Conservation (phyloP, 495 filamentous ascomycete species). For the Echria macrotheca region DNA sequence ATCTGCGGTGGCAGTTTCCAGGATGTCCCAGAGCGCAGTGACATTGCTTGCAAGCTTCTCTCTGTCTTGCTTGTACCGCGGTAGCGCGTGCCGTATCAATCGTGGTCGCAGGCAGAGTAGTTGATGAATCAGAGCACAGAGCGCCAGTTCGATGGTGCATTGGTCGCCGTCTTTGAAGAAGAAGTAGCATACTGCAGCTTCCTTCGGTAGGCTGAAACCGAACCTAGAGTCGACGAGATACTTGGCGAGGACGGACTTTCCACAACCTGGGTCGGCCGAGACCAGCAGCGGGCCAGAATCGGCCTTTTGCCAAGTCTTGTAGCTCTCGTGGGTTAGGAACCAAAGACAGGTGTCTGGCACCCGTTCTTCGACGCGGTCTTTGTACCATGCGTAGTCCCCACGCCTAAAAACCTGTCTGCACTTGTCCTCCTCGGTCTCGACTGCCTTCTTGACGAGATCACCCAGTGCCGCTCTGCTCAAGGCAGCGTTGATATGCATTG, state of each 20-base stretch:
- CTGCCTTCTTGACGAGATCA: background rate
- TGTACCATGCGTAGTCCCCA: conserved; percentile 36
- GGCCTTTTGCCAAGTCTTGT: conserved; percentile 26
- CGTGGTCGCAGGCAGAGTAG: conserved; percentile 29
- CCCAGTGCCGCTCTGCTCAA: background rate
- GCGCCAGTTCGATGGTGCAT: conserved; percentile 32
- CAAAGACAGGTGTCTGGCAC: conserved; percentile 39
- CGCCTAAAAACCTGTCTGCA: conserved; percentile 32
- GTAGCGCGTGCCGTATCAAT: conserved; percentile 26
- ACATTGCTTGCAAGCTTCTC: conserved; percentile 15
- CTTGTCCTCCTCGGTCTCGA: conserved; percentile 12
- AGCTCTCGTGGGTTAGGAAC: conserved; percentile 32
- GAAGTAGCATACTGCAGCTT: conserved; percentile 42
- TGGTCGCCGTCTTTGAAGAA: conserved; percentile 55
- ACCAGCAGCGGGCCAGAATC: conserved; percentile 35
- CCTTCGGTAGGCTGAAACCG: conserved; percentile 17
- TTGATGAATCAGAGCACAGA: conserved; percentile 46
- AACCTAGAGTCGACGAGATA: conserved; percentile 43
- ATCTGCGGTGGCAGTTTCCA: conserved; percentile 29
- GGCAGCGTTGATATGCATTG: background rate
- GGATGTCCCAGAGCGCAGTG: conserved; percentile 35
- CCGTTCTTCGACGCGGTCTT: conserved; percentile 22
- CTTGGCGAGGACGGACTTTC: conserved; percentile 49
- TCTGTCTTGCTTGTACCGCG: conserved; percentile 15
- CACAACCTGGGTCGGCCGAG: conserved; percentile 52